Base-by-base conservation (phyloP, 2,329 filamentous ascomycete species). In the Fragosphaeria purpurea region DNA sequence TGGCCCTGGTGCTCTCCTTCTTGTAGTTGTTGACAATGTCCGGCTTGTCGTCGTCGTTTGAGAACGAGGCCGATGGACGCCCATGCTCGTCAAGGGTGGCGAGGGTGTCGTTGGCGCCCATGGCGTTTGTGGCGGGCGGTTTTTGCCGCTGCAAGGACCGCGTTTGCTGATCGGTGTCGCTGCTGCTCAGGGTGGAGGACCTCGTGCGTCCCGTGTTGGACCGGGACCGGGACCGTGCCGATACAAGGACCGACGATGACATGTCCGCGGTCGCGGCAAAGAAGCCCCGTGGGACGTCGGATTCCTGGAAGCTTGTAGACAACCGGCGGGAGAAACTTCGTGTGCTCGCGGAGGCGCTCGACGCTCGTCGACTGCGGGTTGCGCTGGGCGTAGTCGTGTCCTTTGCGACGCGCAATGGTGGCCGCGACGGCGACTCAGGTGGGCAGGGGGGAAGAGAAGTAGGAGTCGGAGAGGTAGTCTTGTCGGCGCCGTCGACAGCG, bases 241-340 rank as follows among this genome's bases (percentile, higher is more conserved):
- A 54, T 32, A 57, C 57, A 41, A 63, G 44, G 7, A 71, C 61
- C 7, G 69, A 67, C 5, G 71, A 71, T 10, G 70, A 69, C 48
- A 75, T 67, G 37, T 67, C 64, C 40, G 71, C 68, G 0, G 72
- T 72, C 12, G 72, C 72, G 11, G 72, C 68, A 53, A 70, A 67
- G 58, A 77, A 74, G 9, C 73, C 72, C 45, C 64, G 65, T 2
- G 72, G 74, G 9, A 70, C 63, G 10, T 66, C 68, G 5, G 74
- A 76, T 44, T 71, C 66, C 50, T 68, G 65, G 53, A 77, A 76
- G 33, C 47, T 56, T 35, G 56, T 57, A 12, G 58, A 58, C 6
- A 61, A 49, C 35, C 56, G 52, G 4, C 53, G 52, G 11, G 51
- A 32, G 4, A 55, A 30, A 13, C 46, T 50, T 9, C 43, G 31